Conservation (phyloP, 352 stramenopile species). For the Phytophthora kernoviae region DNA sequence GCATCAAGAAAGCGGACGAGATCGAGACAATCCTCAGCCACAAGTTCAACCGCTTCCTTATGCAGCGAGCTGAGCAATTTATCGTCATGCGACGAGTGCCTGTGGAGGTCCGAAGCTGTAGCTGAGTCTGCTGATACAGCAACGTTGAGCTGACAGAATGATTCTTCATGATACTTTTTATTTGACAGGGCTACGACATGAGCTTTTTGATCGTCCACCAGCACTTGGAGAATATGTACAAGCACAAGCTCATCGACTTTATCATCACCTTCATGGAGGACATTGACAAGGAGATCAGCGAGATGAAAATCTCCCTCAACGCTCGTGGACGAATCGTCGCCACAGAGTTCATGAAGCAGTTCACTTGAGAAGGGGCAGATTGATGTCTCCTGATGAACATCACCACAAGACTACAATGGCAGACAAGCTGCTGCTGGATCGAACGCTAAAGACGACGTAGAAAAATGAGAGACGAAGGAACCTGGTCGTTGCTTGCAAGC, state of each 20-base stretch:
- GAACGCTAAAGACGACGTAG: not conserved
- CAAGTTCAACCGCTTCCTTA: conserved; percentile 96
- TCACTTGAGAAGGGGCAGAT: conserved; percentile 60
- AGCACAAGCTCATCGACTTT: conserved; percentile 97
- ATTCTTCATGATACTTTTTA: too few species aligned
- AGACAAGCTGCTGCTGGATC: not conserved
- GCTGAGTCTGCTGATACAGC: too few species aligned
- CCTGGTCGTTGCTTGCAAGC: not conserved
- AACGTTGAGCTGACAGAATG: too few species aligned
- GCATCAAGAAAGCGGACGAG: conserved; percentile 96
- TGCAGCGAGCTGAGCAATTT: conserved; percentile 96
- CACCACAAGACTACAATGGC: not conserved
- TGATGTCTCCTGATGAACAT: too few species aligned
- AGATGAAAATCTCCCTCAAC: conserved; percentile 97
- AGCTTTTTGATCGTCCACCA: conserved; percentile 95
- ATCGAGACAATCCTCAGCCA: conserved; percentile 94
- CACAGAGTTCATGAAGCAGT: conserved; percentile 95
- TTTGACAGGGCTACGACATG: conserved; percentile 92
- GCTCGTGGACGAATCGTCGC: conserved; percentile 92
- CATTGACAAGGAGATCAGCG: conserved; percentile 98
- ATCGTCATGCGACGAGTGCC: conserved; percentile 94
- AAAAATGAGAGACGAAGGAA: not conserved
- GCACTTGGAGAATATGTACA: conserved; percentile 95
- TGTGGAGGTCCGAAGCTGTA: conserved; percentile 48
- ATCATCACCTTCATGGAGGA: conserved; percentile 98